phyloP scores from a whole-genome alignment of 495 filamentous ascomycete genomes.

The Opeltia flavorubescens region DNA sequence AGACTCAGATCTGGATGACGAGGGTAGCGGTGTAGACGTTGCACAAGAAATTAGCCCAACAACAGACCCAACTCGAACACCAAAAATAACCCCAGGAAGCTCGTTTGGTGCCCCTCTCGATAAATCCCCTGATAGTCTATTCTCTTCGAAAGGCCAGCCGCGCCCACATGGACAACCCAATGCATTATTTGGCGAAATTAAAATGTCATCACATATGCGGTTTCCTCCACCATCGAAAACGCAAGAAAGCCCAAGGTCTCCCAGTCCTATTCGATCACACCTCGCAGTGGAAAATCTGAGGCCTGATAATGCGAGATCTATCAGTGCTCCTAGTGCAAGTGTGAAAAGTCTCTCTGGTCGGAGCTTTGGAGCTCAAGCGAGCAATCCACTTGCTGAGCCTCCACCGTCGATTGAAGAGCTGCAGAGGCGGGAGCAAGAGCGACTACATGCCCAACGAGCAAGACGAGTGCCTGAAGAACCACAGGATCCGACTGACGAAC shows the following conservation, averaged over 20 bases:
- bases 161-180: constrained; percentile 17
- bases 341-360: constrained; percentile 25
- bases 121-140: constrained; percentile 29
- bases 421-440: constrained; percentile 21
- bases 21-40: constrained; percentile 51
- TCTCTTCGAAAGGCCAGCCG: constrained; percentile 23
- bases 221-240: constrained; percentile 39
- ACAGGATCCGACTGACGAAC: constrained; percentile 38
- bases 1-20: constrained; percentile 26
- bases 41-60: constrained; percentile 51
- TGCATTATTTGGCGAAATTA: constrained; percentile 54
- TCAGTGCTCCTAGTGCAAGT: constrained; percentile 38
- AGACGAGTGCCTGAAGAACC: constrained; percentile 20
- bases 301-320: constrained; percentile 37
- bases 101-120: constrained; percentile 42
- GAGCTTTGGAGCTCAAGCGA: constrained; percentile 14
- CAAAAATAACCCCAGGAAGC: constrained; percentile 47
- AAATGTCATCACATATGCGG: constrained; percentile 29
- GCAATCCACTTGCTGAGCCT: constrained; percentile 9
- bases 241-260: constrained; percentile 55
- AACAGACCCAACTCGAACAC: constrained; percentile 33
- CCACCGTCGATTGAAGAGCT: constrained; percentile 23
- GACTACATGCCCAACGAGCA: constrained; percentile 19
- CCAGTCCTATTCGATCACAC: constrained; percentile 54
- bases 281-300: constrained; percentile 31